Evolutionary conservation across 345 rosid genomes (phyloP).

Genomic region (Hibiscus trionum): DNA sequence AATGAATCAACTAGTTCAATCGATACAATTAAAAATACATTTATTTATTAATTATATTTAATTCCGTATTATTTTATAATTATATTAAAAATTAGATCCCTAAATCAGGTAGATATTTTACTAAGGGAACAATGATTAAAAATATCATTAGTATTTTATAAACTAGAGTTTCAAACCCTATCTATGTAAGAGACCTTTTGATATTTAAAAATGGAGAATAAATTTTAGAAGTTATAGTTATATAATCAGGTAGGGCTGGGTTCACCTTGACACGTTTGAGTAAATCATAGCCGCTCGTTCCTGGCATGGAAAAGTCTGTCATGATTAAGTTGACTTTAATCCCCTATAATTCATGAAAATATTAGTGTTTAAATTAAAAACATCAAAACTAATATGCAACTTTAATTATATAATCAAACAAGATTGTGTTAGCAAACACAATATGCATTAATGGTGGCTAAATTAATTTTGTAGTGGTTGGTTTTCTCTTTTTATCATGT

Average conservation of each 20-base stretch:
- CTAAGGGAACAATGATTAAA: too few species aligned
- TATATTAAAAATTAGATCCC: not conserved
- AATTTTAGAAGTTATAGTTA: not conserved
- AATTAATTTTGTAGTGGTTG: not conserved
- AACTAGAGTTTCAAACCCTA: too few species aligned
- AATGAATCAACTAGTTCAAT: too few species aligned
- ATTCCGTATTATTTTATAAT: not conserved
- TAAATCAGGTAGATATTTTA: not conserved
- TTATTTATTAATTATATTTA: not conserved
- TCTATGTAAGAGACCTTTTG: too few species aligned
- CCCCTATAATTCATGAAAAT: conserved; percentile 23
- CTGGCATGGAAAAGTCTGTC: conserved; percentile 87
- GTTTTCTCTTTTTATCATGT: not conserved
- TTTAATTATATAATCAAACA: not conserved
- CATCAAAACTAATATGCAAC: not conserved
- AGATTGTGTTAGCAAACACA: not conserved
- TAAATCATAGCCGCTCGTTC: conserved; percentile 82
- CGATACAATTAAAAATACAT: not conserved
- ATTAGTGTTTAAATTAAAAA: not conserved
- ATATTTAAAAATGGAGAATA: not conserved
- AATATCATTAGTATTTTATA: too few species aligned
- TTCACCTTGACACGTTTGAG: conserved; percentile 69
- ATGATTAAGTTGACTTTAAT: conserved; percentile 68
- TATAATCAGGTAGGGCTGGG: not conserved
- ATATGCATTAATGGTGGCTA: too few species aligned